A percentile compares a stretch with the other conserved stretches of the same genome.
Evolutionary conservation across 805 yeast genomes (phyloP).

Genomic region (Spencermartinsiella europaea): DNA sequence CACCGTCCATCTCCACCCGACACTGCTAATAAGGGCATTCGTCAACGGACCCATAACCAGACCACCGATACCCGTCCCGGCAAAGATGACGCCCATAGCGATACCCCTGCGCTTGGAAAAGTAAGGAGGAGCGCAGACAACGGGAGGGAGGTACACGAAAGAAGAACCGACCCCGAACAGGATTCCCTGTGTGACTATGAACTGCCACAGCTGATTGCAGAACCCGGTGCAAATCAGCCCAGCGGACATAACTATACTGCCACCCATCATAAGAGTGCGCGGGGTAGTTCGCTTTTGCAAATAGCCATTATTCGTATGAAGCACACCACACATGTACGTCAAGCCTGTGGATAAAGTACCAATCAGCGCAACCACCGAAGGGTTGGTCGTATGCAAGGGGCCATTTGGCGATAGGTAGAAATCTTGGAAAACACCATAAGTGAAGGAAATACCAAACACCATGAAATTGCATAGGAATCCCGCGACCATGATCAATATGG

Average conservation of each 20-base stretch:
- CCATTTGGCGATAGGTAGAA: constrained; percentile 15
- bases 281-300: constrained; percentile 2
- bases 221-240: constrained; percentile 16
- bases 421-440: constrained; percentile 23
- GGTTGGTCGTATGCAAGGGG: constrained; percentile 11
- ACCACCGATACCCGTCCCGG: constrained; percentile 26
- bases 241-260: constrained; percentile 10
- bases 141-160: constrained; percentile 19
- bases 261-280: constrained; percentile 11
- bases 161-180: constrained; percentile 19
- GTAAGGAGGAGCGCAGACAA: constrained; percentile 22
- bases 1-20: constrained; percentile 20
- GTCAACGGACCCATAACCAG: constrained; percentile 19
- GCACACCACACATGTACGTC: constrained; percentile 10
- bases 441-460: constrained; percentile 20
- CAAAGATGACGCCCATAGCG: constrained; percentile 23
- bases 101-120: constrained; percentile 21
- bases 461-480: constrained; percentile 19
- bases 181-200: constrained; percentile 19
- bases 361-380: constrained; percentile 15
- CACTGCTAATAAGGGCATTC: constrained; percentile 8
- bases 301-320: constrained; percentile 9
- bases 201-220: constrained; percentile 14
- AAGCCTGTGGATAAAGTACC: constrained; percentile 20
- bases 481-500: constrained; percentile 11